phyloP scores from a whole-genome alignment of 192 early-diverging fungal genomes.

The Linnemannia schmuckeri region DNA sequence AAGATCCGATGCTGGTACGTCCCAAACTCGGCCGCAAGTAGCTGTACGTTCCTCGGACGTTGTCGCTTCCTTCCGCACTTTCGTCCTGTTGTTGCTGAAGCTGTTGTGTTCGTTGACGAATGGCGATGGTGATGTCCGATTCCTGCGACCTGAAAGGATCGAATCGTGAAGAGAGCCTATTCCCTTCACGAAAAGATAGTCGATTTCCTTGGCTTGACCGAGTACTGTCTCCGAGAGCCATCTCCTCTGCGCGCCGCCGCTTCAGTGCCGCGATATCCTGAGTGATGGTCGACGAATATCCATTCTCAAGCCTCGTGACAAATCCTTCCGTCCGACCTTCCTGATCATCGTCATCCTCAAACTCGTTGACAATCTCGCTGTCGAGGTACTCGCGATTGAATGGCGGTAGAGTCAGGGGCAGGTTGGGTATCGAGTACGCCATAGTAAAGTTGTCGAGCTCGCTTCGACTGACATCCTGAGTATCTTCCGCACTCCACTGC shows the following conservation, averaged over 20 bases:
- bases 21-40: neutral
- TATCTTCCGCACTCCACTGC: slow-evolving; percentile 29
- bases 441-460: slow-evolving; percentile 23
- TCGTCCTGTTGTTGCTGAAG: neutral
- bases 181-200: slow-evolving; percentile 2
- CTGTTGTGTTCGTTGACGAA: slow-evolving; percentile 10
- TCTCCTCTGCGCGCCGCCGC: slow-evolving; percentile 10
- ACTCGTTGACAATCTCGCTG: slow-evolving; percentile 8
- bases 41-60: neutral
- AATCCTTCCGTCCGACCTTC: slow-evolving; percentile 14
- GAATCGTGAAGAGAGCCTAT: slow-evolving; percentile 3
- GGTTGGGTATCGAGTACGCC: slow-evolving; percentile 18
- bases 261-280: slow-evolving; percentile 33
- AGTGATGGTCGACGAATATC: slow-evolving; percentile 21
- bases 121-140: slow-evolving; percentile 25
- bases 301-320: slow-evolving; percentile 5
- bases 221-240: neutral
- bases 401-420: neutral
- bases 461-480: neutral
- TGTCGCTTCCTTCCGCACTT: neutral
- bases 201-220: neutral
- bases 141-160: slow-evolving; percentile 13
- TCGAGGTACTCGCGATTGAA: slow-evolving; percentile 19
- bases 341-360: slow-evolving; percentile 25
- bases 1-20: neutral